Evolutionary conservation across 306 rosid genomes (phyloP).

Genomic region (Fragaria iinumae): DNA sequence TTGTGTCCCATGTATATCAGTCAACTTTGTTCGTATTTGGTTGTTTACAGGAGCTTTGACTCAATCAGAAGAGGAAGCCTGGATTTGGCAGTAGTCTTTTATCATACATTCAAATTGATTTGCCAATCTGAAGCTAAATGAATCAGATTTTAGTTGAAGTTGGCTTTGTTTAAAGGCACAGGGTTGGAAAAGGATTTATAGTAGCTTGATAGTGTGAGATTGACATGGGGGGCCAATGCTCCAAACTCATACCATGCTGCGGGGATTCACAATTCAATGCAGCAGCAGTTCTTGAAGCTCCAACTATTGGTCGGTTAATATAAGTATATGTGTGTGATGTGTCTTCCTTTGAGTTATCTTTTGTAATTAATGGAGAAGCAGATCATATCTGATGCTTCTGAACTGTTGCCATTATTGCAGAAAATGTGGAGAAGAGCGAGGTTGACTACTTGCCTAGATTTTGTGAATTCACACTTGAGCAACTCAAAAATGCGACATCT

Average conservation of each 20-base stretch:
- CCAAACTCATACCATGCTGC: conserved; percentile 61
- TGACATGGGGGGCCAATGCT: conserved; percentile 70
- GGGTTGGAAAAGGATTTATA: conserved; percentile 26
- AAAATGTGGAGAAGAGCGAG: conserved; percentile 55
- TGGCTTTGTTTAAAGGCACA: conserved; percentile 29
- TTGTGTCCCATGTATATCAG: neutral
- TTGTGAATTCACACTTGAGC: conserved; percentile 66
- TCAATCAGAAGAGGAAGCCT: conserved; percentile 16
- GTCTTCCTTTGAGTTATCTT: conserved; percentile 6
- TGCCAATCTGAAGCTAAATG: conserved; percentile 27
- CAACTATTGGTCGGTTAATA: conserved; percentile 51
- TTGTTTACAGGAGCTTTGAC: conserved; percentile 9
- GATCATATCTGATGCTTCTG: conserved; percentile 15
- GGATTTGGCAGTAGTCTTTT: conserved; percentile 15
- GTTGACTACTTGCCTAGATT: conserved; percentile 48
- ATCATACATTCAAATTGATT: conserved; percentile 19
- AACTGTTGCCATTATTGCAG: conserved; percentile 40
- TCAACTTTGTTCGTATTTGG: conserved; percentile 1
- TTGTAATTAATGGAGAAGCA: conserved; percentile 9
- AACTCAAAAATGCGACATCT: conserved; percentile 78
- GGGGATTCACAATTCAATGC: conserved; percentile 77
- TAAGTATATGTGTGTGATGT: neutral
- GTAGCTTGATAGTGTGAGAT: conserved; percentile 27
- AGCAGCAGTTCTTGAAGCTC: conserved; percentile 65
- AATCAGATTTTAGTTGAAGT: conserved; percentile 18